A percentile compares a stretch with the other conserved stretches of the same genome.
Evolutionary conservation across 805 yeast genomes (phyloP).

Genomic region (Myxozyma sirexii): DNA sequence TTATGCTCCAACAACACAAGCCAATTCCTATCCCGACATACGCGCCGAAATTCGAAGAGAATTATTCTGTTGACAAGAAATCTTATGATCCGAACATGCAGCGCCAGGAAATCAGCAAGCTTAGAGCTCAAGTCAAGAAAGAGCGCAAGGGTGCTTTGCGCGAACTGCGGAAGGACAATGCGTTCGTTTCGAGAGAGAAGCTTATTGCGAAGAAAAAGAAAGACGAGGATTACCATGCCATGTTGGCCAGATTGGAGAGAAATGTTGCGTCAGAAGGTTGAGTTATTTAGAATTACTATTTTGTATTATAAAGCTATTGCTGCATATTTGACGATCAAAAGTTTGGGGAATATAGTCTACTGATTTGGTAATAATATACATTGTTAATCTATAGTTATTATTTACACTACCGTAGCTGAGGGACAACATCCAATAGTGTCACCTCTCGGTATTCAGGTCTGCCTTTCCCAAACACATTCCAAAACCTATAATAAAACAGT

Average conservation of each 20-base stretch:
- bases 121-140: slow-evolving; percentile 83
- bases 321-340: too few relatives aligned
- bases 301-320: not conserved
- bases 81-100: slow-evolving; percentile 82
- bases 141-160: slow-evolving; percentile 86
- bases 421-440: slow-evolving; percentile 29
- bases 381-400: not conserved
- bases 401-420: slow-evolving; percentile 20
- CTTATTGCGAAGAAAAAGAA: slow-evolving; percentile 74
- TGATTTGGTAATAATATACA: not conserved
- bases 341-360: too few relatives aligned
- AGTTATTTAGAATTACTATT: slow-evolving; percentile 48
- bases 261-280: slow-evolving; percentile 78
- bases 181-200: slow-evolving; percentile 83
- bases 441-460: slow-evolving; percentile 29
- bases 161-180: slow-evolving; percentile 86
- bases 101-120: slow-evolving; percentile 79
- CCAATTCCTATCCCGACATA: slow-evolving; percentile 81
- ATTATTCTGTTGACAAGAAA: slow-evolving; percentile 93
- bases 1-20: slow-evolving; percentile 78
- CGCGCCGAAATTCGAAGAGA: slow-evolving; percentile 92
- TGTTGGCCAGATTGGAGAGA: slow-evolving; percentile 84
- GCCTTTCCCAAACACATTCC: slow-evolving; percentile 77
- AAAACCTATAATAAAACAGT: slow-evolving; percentile 49
- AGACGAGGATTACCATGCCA: slow-evolving; percentile 79